Base-by-base conservation (phyloP, 805 yeast species). In the Tetrapisispora arboricola region DNA sequence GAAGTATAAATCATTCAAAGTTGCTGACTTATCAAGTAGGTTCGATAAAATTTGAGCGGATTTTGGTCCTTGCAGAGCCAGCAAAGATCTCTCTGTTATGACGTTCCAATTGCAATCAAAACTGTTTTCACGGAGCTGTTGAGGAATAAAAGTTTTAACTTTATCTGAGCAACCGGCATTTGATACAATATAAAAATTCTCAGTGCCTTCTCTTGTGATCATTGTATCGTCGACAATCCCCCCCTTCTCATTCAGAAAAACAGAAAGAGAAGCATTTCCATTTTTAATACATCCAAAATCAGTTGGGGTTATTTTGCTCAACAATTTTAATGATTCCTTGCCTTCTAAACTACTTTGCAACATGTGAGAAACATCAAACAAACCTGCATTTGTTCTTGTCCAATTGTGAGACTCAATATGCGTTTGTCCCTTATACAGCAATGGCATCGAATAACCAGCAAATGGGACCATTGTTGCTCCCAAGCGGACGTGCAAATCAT, bases 361-460 rank as follows among this genome's bases (percentile, higher is more conserved):
- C 98, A 92, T 92, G 63, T 92, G 98, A 41, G 95, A 84, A 39
- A 92, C 98, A 60, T 92, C 98, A 55, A 92, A 92, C 38, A 92
- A 67, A 6, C 98, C 98, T 28, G 88, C 87, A 46, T 84, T 75
- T 17, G 67, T 55, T 60, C 98, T 76, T 0, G 90, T 94, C 97
- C 97, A 92, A 40, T 81, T 74, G 66, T 92, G 98, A 1, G 96
- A 87, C 46, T 87, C 94, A 31, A 86, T 78, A 61, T 90, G 97
- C 2, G 84, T 64, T 63, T 84, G 95, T n/a, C 72, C 78, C 48
- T 76, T 72, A 67, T 88, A 92, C 24, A 86, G 63, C 9, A 92
- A 87, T 1, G 98, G 98, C 96, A 92, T 90, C 36, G 80, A 75
- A 55, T 75, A 92, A n/a, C 96, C 96, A 15, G 97, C 97, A 64